phyloP scores from a whole-genome alignment of 305 asterid genomes.

The Coffea humblotiana region DNA sequence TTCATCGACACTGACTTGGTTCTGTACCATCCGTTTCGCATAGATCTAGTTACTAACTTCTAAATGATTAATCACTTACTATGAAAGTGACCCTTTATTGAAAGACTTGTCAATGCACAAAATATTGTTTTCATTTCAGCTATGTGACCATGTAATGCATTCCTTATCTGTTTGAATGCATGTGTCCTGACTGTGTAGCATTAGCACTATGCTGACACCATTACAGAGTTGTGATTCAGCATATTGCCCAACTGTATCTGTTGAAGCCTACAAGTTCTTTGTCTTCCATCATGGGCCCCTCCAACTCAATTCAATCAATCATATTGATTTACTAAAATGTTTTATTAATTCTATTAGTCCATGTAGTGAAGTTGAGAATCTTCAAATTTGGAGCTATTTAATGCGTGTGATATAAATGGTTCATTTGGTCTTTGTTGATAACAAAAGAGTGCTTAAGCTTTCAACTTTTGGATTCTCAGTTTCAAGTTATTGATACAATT shows the following conservation, averaged over 20 bases:
- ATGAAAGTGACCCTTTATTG: too few relatives aligned
- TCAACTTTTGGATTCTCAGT: not conserved
- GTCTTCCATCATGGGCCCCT: not conserved
- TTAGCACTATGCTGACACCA: not conserved
- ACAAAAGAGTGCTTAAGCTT: not conserved
- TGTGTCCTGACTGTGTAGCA: not conserved
- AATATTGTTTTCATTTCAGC: too few relatives aligned
- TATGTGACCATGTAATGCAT: not conserved
- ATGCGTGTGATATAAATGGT: not conserved
- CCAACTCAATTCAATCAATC: too few relatives aligned
- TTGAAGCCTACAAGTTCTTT: not conserved
- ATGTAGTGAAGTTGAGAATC: not conserved
- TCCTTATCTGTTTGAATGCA: not conserved
- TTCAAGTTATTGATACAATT: not conserved
- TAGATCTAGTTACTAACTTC: too few relatives aligned
- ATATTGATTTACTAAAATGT: not conserved
- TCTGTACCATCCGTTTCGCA: too few relatives aligned
- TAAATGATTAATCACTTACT: too few relatives aligned
- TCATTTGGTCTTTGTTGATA: not conserved
- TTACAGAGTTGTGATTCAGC: not conserved
- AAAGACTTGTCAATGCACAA: too few relatives aligned
- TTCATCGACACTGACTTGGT: not conserved
- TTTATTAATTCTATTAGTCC: not conserved
- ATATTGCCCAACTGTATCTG: not conserved
- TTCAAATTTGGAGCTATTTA: not conserved